phyloP scores from a whole-genome alignment of 805 yeast genomes.

The Saturnispora gosingensis region DNA sequence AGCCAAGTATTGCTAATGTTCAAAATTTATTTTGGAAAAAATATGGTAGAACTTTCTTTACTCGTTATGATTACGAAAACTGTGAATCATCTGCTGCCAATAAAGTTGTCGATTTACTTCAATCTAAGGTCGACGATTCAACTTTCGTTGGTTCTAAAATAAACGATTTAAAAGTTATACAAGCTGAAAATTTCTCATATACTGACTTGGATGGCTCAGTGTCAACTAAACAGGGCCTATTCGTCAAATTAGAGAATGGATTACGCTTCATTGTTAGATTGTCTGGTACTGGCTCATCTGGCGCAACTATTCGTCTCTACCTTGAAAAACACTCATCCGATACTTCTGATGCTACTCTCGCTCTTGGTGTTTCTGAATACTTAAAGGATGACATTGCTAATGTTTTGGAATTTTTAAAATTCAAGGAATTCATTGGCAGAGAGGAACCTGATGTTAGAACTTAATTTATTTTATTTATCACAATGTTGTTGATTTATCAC shows the following conservation, averaged over 20 bases:
- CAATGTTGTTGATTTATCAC: not conserved
- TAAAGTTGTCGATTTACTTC: constrained; percentile 49
- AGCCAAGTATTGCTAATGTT: constrained; percentile 60
- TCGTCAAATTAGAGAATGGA: constrained; percentile 71
- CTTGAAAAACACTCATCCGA: constrained; percentile 75
- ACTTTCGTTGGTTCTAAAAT: constrained; percentile 44
- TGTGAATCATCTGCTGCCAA: constrained; percentile 69
- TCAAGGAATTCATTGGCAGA: constrained; percentile 67
- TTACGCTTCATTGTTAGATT: constrained; percentile 80
- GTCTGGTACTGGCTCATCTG: constrained; percentile 96
- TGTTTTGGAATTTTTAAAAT: constrained; percentile 59
- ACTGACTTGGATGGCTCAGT: constrained; percentile 93
- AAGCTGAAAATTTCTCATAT: constrained; percentile 83
- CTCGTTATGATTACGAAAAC: constrained; percentile 89
- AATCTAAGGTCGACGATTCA: constrained; percentile 28
- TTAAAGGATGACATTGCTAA: constrained; percentile 51
- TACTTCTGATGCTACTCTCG: constrained; percentile 34
- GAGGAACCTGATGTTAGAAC: constrained; percentile 87
- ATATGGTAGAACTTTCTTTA: constrained; percentile 95
- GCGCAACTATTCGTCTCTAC: constrained; percentile 92
- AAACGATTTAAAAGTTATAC: constrained; percentile 44
- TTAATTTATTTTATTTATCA: constrained; percentile 20
- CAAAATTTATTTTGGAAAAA: constrained; percentile 82
- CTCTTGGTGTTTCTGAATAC: constrained; percentile 53
- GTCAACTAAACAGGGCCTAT: constrained; percentile 80